These are phyloP conservation scores for Amanita subjunquillea DNA, from an alignment of 768 basidiomycete genomes.

Conservation along the genomic window DNA sequence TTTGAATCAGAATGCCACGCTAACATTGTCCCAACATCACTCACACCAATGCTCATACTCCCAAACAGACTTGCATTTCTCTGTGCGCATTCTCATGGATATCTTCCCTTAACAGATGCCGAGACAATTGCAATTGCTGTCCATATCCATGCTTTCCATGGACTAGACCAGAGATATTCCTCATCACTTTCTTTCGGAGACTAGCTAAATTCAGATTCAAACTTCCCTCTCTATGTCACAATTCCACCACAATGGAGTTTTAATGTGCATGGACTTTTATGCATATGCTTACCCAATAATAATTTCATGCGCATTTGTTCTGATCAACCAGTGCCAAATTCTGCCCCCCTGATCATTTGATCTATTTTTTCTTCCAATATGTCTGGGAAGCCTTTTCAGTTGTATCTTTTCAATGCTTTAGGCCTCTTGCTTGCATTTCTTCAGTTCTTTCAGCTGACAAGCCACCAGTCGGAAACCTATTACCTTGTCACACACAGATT, in stretches of 20 bases:
- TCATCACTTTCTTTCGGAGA: neutral
- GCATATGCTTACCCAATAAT: neutral
- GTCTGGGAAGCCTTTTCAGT: neutral
- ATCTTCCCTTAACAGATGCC: neutral
- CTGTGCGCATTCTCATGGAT: neutral
- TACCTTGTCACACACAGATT: neutral
- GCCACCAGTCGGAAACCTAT: neutral
- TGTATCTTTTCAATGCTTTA: neutral
- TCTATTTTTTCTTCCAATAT: neutral
- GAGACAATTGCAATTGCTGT: neutral
- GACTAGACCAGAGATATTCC: neutral
- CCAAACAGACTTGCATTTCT: neutral
- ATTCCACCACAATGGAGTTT: neutral
- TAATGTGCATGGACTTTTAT: neutral
- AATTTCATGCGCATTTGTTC: neutral
- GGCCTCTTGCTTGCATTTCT: neutral
- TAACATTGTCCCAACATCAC: neutral
- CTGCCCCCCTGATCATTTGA: neutral
- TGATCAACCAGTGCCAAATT: neutral
- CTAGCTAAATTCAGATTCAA: neutral
- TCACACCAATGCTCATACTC: neutral
- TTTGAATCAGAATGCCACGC: neutral
- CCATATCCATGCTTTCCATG: neutral
- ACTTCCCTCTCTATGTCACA: neutral
- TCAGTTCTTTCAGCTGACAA: neutral